A percentile compares a stretch with the other conserved stretches of the same genome.
These are phyloP conservation scores for Saxophila tyrrhenica DNA, from an alignment of 495 filamentous ascomycete genomes.

Conservation along the genomic window DNA sequence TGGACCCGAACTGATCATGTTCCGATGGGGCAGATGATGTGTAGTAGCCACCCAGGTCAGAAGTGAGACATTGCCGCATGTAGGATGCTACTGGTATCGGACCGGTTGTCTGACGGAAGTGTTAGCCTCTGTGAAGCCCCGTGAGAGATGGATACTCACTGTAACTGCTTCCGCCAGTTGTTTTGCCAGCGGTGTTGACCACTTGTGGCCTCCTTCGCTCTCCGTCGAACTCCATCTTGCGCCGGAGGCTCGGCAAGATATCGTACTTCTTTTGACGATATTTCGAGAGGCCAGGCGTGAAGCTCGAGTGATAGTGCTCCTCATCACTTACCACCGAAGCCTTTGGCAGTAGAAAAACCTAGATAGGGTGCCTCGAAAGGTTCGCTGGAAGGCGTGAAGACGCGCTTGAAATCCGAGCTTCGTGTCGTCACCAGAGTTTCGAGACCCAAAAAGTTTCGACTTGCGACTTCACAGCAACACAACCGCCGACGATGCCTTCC, in stretches of 20 bases:
- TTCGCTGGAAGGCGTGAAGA: background rate
- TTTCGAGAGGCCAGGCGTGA: slow-evolving; percentile 5
- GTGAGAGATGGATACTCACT: slow-evolving; percentile 32
- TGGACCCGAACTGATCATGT: slow-evolving; percentile 74
- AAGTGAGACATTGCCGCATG: slow-evolving; percentile 97
- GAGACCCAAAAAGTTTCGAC: background rate
- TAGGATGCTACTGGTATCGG: slow-evolving; percentile 85
- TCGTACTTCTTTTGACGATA: background rate
- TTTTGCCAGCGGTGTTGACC: slow-evolving; percentile 86
- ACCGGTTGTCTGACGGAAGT: slow-evolving; percentile 52
- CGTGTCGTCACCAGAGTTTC: slow-evolving; percentile 4
- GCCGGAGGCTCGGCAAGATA: slow-evolving; percentile 12
- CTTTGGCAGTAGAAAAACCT: no score
- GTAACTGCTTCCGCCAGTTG: slow-evolving; percentile 72
- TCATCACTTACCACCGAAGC: slow-evolving; percentile 14
- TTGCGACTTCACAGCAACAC: background rate
- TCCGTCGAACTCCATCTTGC: slow-evolving; percentile 21
- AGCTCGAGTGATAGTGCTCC: slow-evolving; percentile 10
- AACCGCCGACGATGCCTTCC: slow-evolving; percentile 34
- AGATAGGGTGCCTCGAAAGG: no score
- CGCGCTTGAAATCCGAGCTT: background rate
- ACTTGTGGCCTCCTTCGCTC: slow-evolving; percentile 33
- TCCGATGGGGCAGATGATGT: slow-evolving; percentile 50
- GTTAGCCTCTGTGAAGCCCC: background rate
- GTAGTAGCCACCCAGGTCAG: slow-evolving; percentile 87